Percentiles rank a stretch among this genome's conserved stretches.
phyloP scores from a whole-genome alignment of 345 rosid species.

The Hibiscus trionum region DNA sequence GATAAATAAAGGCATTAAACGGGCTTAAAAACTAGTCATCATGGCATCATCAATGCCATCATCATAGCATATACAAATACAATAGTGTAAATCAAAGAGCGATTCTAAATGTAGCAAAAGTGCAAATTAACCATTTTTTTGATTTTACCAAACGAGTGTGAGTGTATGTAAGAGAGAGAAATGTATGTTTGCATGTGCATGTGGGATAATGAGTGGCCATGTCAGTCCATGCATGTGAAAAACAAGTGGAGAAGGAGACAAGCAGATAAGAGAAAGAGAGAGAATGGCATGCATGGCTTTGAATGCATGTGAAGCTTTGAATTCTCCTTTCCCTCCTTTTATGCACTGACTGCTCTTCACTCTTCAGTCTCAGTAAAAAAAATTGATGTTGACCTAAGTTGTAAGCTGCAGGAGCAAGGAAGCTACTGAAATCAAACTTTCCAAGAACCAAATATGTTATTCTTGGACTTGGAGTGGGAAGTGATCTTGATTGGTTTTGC shows the following conservation, averaged over 20 bases:
- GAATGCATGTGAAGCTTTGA: background rate
- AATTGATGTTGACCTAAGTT: no score
- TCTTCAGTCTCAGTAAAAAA: background rate
- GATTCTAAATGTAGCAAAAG: background rate
- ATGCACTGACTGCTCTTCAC: background rate
- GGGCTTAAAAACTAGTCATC: constrained; percentile 1
- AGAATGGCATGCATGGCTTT: background rate
- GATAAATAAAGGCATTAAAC: background rate
- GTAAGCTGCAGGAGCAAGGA: no score
- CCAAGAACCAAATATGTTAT: constrained; percentile 11
- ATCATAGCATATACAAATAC: background rate
- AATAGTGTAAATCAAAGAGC: background rate
- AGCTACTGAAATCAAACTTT: background rate
- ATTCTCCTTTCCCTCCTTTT: background rate
- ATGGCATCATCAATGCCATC: constrained; percentile 5
- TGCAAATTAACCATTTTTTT: background rate
- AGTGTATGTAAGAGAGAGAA: background rate
- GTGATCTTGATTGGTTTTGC: constrained; percentile 6
- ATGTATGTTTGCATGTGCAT: constrained; percentile 11
- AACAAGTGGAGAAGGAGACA: constrained; percentile 8
- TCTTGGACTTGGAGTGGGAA: constrained; percentile 8
- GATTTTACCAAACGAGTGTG: background rate
- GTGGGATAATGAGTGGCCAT: constrained; percentile 18
- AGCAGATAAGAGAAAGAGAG: background rate
- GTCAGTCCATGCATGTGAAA: constrained; percentile 18